phyloP scores from a whole-genome alignment of 2,329 filamentous ascomycete species.

The Ceratocystiopsis sp. region DNA sequence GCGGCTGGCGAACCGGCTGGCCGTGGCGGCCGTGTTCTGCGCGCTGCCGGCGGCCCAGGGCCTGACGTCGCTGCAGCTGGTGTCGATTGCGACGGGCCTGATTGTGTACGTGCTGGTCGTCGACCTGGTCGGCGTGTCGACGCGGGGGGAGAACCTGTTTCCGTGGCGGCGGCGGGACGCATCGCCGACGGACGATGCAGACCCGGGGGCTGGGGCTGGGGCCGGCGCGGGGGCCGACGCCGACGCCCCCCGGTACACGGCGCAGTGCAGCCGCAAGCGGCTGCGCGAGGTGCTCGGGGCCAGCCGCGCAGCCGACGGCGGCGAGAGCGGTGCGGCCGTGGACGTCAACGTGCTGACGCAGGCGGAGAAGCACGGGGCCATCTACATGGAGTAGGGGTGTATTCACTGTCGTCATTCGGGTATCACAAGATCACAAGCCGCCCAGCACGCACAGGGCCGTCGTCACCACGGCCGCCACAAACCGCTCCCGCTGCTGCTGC shows the following conservation, averaged over 20 bases:
- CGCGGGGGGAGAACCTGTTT: constrained; percentile 26
- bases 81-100: constrained; percentile 27
- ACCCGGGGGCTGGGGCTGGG: no score
- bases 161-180: constrained; percentile 17
- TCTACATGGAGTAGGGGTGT: constrained; percentile 9
- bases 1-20: constrained; percentile 33
- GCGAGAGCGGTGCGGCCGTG: constrained; percentile 1
- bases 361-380: constrained; percentile 15
- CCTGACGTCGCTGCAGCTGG: constrained; percentile 27
- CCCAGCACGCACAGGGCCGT: constrained; percentile 44
- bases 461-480: constrained; percentile 22
- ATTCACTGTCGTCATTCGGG: no score
- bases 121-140: constrained; percentile 33
- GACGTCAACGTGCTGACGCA: constrained; percentile 14
- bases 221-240: no score
- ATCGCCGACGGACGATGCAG: no score
- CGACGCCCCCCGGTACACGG: constrained; percentile 21
- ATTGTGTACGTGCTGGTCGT: constrained; percentile 27
- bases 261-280: constrained; percentile 22
- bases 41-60: constrained; percentile 32
- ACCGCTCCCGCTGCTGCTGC: no score
- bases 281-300: constrained; percentile 16
- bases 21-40: constrained; percentile 33
- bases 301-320: no score
- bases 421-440: no score